Conservation (phyloP, 768 basidiomycete species). For the Austroboletus eburneus region DNA sequence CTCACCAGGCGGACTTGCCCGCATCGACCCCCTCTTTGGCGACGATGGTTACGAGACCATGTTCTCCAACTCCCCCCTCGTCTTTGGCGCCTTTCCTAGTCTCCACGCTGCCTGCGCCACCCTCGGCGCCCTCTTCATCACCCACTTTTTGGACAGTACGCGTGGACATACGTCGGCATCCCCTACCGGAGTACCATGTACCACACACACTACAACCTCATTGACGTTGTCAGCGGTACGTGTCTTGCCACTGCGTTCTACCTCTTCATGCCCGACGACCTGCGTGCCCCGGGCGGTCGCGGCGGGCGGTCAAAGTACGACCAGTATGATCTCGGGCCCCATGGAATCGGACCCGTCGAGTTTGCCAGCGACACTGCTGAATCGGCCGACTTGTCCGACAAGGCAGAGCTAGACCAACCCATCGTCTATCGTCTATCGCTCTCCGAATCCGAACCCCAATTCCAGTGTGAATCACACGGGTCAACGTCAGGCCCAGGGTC, state of each 20-base stretch:
- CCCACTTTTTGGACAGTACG: too few species aligned
- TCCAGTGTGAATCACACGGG: neutral
- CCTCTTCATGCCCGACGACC: constrained; percentile 76
- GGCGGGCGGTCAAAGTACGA: constrained; percentile 71
- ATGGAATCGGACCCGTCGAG: too few species aligned
- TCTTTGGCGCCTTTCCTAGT: too few species aligned
- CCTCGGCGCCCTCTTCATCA: too few species aligned
- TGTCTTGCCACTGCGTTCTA: constrained; percentile 91
- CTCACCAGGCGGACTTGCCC: constrained; percentile 87
- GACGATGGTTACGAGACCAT: constrained; percentile 71
- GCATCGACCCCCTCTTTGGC: constrained; percentile 88
- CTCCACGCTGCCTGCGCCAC: too few species aligned
- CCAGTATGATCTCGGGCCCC: too few species aligned
- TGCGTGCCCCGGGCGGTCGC: constrained; percentile 53
- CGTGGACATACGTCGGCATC: too few species aligned
- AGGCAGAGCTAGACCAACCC: too few species aligned
- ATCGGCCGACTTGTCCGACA: too few species aligned
- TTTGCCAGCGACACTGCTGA: too few species aligned
- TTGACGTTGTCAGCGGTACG: constrained; percentile 93
- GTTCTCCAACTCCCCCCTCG: too few species aligned
- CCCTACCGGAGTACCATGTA: constrained; percentile 99
- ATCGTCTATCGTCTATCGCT: constrained; percentile 73
- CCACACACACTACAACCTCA: constrained; percentile 96
- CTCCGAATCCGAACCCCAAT: constrained; percentile 41
- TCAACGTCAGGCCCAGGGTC: too few species aligned